A percentile compares a stretch with the other conserved stretches of the same genome.
Evolutionary conservation across 192 early-diverging fungal genomes (phyloP).

Genomic region (Borealophlyctis nickersoniae): DNA sequence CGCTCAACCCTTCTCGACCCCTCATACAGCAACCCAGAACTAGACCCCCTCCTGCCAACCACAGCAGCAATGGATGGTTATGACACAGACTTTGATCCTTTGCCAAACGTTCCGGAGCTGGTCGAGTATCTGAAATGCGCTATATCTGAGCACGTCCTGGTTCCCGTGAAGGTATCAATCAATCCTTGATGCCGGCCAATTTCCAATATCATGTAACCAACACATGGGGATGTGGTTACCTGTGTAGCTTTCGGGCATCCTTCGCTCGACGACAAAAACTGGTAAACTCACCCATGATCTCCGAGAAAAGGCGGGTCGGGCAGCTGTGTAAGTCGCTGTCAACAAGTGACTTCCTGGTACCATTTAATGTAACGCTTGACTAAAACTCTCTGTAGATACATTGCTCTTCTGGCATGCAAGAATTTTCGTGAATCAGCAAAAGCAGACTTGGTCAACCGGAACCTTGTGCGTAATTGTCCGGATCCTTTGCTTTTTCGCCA

Average conservation of each 20-base stretch:
- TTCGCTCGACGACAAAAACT: conserved; percentile 6
- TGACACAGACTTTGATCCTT: too few relatives aligned
- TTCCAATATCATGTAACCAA: too few relatives aligned
- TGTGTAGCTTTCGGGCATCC: conserved; percentile 3
- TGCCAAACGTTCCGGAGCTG: too few relatives aligned
- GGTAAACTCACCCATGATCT: neutral
- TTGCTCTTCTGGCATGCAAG: conserved; percentile 13
- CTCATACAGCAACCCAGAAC: too few relatives aligned
- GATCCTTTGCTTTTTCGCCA: neutral
- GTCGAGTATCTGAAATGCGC: too few relatives aligned
- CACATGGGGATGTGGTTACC: too few relatives aligned
- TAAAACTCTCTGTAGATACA: conserved; percentile 3
- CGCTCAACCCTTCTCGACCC: too few relatives aligned
- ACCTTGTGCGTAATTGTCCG: conserved; percentile 4
- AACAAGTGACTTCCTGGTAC: neutral
- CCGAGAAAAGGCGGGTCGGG: conserved; percentile 2
- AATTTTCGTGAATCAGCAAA: conserved; percentile 13
- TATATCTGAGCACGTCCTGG: too few relatives aligned
- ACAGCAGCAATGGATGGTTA: too few relatives aligned
- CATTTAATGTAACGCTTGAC: neutral
- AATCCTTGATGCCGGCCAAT: too few relatives aligned
- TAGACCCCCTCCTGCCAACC: too few relatives aligned
- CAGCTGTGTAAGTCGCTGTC: neutral
- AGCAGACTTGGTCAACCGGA: conserved; percentile 12
- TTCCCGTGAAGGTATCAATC: too few relatives aligned